These are phyloP conservation scores for Coemansia sp. DNA, from an alignment of 192 early-diverging fungal species.

Conservation along the genomic window DNA sequence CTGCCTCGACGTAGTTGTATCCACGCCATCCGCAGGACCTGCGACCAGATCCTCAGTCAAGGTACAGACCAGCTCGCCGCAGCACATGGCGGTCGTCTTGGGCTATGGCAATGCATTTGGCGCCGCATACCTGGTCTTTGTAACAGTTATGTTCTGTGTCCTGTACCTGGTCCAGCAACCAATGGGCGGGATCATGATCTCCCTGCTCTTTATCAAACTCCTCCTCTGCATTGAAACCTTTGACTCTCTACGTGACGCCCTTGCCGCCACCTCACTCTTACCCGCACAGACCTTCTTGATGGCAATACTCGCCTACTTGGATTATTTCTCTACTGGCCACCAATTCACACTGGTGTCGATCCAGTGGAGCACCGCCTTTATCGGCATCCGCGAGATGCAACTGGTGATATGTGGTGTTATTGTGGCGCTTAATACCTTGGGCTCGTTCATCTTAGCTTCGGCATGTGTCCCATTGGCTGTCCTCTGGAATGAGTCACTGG, in stretches of 20 bases:
- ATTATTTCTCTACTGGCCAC: conserved; percentile 92
- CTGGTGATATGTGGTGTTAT: conserved; percentile 68
- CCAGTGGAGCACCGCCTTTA: conserved; percentile 88
- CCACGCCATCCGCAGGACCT: background rate
- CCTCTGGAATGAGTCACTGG: conserved; percentile 42
- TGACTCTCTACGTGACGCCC: conserved; percentile 44
- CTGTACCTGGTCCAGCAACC: conserved; percentile 78
- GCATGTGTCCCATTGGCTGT: conserved; percentile 62
- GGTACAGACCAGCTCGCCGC: conserved; percentile 7
- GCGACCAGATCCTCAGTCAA: background rate
- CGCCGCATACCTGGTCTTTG: conserved; percentile 67
- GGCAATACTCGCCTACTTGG: conserved; percentile 60
- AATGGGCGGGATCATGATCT: conserved; percentile 71
- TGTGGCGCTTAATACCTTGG: conserved; percentile 80
- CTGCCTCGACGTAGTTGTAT: conserved; percentile 56
- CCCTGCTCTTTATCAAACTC: conserved; percentile 51
- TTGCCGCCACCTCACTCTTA: conserved; percentile 26
- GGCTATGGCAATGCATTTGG: conserved; percentile 72
- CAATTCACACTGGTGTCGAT: conserved; percentile 88
- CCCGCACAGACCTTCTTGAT: conserved; percentile 51
- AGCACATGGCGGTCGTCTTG: conserved; percentile 50
- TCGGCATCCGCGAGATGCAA: conserved; percentile 78
- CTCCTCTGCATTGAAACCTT: conserved; percentile 56
- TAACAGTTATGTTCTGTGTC: conserved; percentile 63
- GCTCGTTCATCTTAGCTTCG: conserved; percentile 58